Conservation (phyloP, 495 filamentous ascomycete genomes). For the Xylaria cubensis region DNA sequence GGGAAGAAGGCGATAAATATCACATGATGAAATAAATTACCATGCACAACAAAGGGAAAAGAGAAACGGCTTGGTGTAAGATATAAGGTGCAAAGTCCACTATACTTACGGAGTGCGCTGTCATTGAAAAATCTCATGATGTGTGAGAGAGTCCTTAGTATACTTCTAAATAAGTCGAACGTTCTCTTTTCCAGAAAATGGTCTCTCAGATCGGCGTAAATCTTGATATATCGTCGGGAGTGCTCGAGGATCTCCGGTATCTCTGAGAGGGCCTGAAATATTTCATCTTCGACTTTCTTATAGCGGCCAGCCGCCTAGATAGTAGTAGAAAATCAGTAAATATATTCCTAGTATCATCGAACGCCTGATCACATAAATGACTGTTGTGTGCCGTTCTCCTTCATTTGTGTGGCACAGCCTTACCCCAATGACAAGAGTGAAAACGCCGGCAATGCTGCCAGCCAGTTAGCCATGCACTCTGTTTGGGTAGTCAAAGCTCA, state of each 20-base stretch:
- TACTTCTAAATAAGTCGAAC: slow-evolving; percentile 17
- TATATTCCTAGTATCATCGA: neutral
- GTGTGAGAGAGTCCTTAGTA: slow-evolving; percentile 13
- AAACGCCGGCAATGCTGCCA: slow-evolving; percentile 13
- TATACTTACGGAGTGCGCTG: slow-evolving; percentile 16
- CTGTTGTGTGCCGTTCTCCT: neutral
- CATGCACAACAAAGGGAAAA: neutral
- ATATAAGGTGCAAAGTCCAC: neutral
- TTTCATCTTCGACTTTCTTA: slow-evolving; percentile 19
- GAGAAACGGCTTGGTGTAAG: neutral
- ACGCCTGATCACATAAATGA: neutral
- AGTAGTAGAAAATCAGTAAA: neutral
- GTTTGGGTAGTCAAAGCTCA: neutral
- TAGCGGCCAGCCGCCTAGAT: slow-evolving; percentile 18
- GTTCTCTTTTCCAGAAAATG: slow-evolving; percentile 1
- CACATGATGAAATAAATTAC: neutral
- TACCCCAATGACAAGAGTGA: slow-evolving; percentile 20
- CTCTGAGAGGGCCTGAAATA: slow-evolving; percentile 11
- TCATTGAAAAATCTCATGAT: slow-evolving; percentile 24
- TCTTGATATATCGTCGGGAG: slow-evolving; percentile 12
- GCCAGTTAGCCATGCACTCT: neutral
- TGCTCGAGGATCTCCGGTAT: slow-evolving; percentile 18
- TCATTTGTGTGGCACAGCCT: neutral
- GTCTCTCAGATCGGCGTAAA: slow-evolving; percentile 11
- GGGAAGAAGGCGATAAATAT: neutral